These are phyloP conservation scores for Fusarium redolens DNA, from an alignment of 2,329 filamentous ascomycete genomes.

Conservation along the genomic window DNA sequence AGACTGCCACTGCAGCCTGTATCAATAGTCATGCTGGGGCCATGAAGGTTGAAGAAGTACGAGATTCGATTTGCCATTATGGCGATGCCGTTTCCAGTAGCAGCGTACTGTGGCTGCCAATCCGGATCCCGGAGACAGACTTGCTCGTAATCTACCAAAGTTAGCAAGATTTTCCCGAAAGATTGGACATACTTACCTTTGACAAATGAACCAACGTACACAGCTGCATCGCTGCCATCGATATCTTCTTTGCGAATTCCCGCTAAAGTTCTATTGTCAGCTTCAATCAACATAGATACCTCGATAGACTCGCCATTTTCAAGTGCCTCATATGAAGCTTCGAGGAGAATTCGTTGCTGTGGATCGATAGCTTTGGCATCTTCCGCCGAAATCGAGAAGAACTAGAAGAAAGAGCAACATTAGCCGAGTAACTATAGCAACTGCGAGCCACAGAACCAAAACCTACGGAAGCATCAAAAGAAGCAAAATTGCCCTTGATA, in stretches of 20 bases:
- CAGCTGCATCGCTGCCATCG: conserved; percentile 57
- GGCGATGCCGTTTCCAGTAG: conserved; percentile 64
- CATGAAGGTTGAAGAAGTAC: conserved; percentile 65
- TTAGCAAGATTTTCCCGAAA: neutral
- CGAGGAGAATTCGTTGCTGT: conserved; percentile 63
- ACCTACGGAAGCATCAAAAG: conserved; percentile 62
- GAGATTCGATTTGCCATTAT: conserved; percentile 68
- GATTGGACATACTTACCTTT: conserved; percentile 51
- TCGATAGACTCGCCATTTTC: conserved; percentile 55
- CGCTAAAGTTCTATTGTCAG: conserved; percentile 46
- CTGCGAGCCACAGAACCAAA: neutral
- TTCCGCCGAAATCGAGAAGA: conserved; percentile 62
- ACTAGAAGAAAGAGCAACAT: conserved; percentile 49
- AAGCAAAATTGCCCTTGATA: conserved; percentile 57
- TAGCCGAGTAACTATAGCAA: neutral
- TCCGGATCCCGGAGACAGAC: conserved; percentile 62
- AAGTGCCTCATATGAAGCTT: conserved; percentile 62
- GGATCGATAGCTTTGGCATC: conserved; percentile 66
- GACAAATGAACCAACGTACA: conserved; percentile 64
- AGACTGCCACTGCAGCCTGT: conserved; percentile 69
- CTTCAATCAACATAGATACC: too few species aligned
- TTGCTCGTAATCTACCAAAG: conserved; percentile 60
- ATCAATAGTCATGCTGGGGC: conserved; percentile 68
- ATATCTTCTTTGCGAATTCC: conserved; percentile 58
- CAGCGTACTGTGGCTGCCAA: conserved; percentile 62